Base-by-base conservation (phyloP, 1,284 basidiomycete species). In the Singerocomus inundabilis region DNA sequence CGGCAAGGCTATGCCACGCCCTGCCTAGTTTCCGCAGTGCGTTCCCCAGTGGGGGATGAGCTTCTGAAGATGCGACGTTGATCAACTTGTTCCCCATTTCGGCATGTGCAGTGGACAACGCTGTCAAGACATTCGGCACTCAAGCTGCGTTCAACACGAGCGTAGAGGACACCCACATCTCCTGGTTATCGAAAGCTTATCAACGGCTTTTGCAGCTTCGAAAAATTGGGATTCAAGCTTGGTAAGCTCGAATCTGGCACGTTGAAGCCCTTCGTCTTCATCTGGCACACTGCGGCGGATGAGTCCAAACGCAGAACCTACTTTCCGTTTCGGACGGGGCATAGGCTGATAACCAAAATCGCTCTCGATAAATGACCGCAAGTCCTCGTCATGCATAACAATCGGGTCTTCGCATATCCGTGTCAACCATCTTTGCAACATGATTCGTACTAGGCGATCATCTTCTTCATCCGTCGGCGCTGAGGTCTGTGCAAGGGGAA, bases 401-500 rank as follows among this genome's bases (percentile, higher is more conserved):
- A 94, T 91, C 1, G 84, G 83, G 66, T 98, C 92, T 61, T 93
- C 90, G 69, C 89, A 93, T 33, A 98, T 81, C 44, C 94, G 76
- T 7, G 88, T 85, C 51, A 96, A 80, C 93, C 94, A 98, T 52
- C 91, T 78, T 70, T 97, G 95, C 24, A 97, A 76, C 78, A 93
- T 91, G 55, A 94, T 88, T 63, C 88, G 87, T 34, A 98, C 91
- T 2, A 98, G 78, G 30, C 95, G 79, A 68, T 98, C 94, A 68
- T 98, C 92, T 70, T 98, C 95, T 71, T 97, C 94, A 65, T 97
- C 93, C 13, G 91, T 94, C 21, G 91, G 87, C 1, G 94, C 94
- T 2, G 93, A 95, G 0, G 93, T 97, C 57, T 95, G 91, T 2
- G 93, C 82, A 18, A 96, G 77, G 1, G 94, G 93, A 11, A 97